Conservation (phyloP, 106 monocot genomes). For the Dendrobium officinale region DNA sequence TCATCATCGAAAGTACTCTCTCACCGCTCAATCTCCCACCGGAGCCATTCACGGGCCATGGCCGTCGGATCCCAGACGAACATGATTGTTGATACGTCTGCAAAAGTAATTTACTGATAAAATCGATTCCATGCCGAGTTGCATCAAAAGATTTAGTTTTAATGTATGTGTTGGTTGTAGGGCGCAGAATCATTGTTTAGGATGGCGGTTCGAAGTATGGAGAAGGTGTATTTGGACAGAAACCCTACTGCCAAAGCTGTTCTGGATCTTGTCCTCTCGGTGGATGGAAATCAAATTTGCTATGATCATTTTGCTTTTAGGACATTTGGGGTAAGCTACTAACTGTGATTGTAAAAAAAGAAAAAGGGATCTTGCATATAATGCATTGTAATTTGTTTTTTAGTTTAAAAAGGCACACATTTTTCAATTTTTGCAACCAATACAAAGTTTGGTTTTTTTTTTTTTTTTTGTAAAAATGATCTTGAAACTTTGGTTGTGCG, state of each 20-base stretch:
- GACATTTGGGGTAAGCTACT: constrained; percentile 72
- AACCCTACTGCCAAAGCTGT: constrained; percentile 85
- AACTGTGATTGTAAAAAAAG: neutral
- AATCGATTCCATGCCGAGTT: neutral
- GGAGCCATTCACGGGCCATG: constrained; percentile 6
- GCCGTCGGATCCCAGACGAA: constrained; percentile 8
- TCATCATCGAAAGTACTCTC: neutral
- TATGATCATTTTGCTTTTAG: constrained; percentile 97
- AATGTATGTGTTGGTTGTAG: constrained; percentile 16
- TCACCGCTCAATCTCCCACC: constrained; percentile 14
- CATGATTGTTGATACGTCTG: neutral
- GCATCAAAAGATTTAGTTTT: neutral
- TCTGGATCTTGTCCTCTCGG: constrained; percentile 58
- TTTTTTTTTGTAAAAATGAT: neutral
- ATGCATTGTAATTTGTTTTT: no score
- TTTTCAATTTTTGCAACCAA: no score
- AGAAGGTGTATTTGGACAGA: constrained; percentile 63
- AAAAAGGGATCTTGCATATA: neutral
- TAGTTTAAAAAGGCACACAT: no score
- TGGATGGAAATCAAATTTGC: constrained; percentile 55
- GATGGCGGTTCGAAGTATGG: constrained; percentile 60
- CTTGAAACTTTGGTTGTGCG: neutral
- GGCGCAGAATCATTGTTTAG: constrained; percentile 55
- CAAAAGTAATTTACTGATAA: neutral
- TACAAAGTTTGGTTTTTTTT: no score